Evolutionary conservation across 331 rosid species (phyloP).

Genomic region (Pyrus hybrid): DNA sequence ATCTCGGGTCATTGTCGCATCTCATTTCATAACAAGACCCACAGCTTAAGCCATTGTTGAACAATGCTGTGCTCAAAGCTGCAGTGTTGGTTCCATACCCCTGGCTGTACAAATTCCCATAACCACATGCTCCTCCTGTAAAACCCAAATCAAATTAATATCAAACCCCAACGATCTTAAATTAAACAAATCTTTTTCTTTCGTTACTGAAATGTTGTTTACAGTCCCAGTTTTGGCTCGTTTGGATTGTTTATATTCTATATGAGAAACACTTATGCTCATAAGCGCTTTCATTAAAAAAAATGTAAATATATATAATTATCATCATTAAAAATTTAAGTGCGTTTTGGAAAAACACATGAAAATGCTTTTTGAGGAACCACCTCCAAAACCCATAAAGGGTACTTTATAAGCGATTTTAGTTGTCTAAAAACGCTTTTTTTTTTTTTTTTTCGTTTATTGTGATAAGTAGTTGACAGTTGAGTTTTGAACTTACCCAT

Average conservation of each 20-base stretch:
- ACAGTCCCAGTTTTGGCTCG: background rate
- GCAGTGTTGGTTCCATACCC: constrained; percentile 82
- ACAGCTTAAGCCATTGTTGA: constrained; percentile 76
- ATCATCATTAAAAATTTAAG: too few relatives aligned
- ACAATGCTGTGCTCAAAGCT: constrained; percentile 74
- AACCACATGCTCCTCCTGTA: constrained; percentile 82
- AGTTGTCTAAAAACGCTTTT: background rate
- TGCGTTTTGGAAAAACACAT: too few relatives aligned
- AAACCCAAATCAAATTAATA: background rate
- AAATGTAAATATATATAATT: too few relatives aligned
- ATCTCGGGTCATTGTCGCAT: constrained; percentile 64
- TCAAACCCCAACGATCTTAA: background rate
- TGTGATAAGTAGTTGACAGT: too few relatives aligned
- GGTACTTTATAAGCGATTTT: too few relatives aligned
- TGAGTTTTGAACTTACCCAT: constrained; percentile 46
- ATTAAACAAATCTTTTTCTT: background rate
- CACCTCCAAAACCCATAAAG: too few relatives aligned
- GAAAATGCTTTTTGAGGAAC: too few relatives aligned
- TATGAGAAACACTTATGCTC: too few relatives aligned
- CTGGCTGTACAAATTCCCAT: constrained; percentile 77
- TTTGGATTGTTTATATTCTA: background rate
- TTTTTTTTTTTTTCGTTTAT: background rate
- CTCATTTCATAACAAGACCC: constrained; percentile 70
- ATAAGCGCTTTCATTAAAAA: too few relatives aligned
- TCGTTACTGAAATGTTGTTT: background rate